phyloP scores from a whole-genome alignment of 768 basidiomycete genomes.

The Suillus spraguei region DNA sequence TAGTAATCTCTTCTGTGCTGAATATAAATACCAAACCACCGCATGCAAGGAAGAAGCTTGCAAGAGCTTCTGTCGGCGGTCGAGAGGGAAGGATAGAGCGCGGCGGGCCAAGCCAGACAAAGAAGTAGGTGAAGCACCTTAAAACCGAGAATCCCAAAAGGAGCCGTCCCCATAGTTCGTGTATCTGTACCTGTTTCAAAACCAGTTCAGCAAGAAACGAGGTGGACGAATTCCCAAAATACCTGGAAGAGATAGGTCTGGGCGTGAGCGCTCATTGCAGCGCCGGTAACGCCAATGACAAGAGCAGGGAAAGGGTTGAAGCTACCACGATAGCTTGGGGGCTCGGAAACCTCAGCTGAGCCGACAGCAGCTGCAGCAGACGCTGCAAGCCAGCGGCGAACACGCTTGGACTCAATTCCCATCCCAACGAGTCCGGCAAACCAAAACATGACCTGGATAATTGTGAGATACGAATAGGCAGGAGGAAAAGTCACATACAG shows the following conservation, averaged over 20 bases:
- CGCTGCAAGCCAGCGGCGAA: slow-evolving; percentile 75
- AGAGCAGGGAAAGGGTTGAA: slow-evolving; percentile 95
- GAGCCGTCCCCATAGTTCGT: slow-evolving; percentile 88
- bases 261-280: slow-evolving; percentile 90
- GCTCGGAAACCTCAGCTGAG: slow-evolving; percentile 46
- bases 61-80: slow-evolving; percentile 91
- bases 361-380: slow-evolving; percentile 46
- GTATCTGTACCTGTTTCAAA: slow-evolving; percentile 72
- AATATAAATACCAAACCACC: slow-evolving; percentile 92
- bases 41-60: slow-evolving; percentile 82
- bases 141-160: slow-evolving; percentile 78
- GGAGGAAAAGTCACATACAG: slow-evolving; percentile 50
- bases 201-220: neutral
- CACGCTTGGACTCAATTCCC: slow-evolving; percentile 77
- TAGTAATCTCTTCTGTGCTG: slow-evolving; percentile 86
- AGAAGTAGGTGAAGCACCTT: slow-evolving; percentile 90
- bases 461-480: neutral
- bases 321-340: slow-evolving; percentile 70
- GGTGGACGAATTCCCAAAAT: slow-evolving; percentile 11
- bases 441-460: slow-evolving; percentile 82
- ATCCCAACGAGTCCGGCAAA: slow-evolving; percentile 90
- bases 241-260: slow-evolving; percentile 92
- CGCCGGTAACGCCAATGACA: slow-evolving; percentile 91
- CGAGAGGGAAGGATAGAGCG: slow-evolving; percentile 85
- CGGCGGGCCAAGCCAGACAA: slow-evolving; percentile 88